Conservation (phyloP, 148 eudicot species). For the Silene conica region DNA sequence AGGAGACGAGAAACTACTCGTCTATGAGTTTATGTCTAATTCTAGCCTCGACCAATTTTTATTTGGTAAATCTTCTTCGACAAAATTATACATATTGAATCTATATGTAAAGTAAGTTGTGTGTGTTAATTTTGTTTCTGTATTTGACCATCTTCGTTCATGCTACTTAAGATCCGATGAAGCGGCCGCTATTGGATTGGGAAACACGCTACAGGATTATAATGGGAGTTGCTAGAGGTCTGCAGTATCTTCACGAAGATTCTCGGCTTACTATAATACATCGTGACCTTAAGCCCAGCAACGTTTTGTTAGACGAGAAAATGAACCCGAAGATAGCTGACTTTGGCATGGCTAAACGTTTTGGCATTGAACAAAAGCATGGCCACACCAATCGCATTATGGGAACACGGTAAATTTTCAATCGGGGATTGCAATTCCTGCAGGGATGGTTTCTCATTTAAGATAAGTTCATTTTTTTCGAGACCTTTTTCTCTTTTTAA, state of each 20-base stretch:
- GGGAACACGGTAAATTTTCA: constrained; percentile 21
- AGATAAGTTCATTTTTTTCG: no score
- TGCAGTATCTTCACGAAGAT: constrained; percentile 36
- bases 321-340: constrained; percentile 59
- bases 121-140: not conserved
- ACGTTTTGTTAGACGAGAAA: constrained; percentile 55
- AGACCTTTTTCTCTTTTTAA: no score
- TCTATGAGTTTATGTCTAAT: constrained; percentile 27
- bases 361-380: constrained; percentile 46
- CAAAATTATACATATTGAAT: not conserved
- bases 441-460: no score
- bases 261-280: constrained; percentile 26
- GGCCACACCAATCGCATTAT: constrained; percentile 47
- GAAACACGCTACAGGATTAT: constrained; percentile 22
- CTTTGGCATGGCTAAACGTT: constrained; percentile 60
- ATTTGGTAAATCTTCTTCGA: constrained; percentile 9
- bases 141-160: not conserved
- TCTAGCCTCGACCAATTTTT: constrained; percentile 24
- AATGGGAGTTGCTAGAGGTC: constrained; percentile 30
- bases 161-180: constrained; percentile 1
- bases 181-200: constrained; percentile 23
- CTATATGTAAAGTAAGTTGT: not conserved
- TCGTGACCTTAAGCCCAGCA: constrained; percentile 61
- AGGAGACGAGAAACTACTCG: constrained; percentile 26
- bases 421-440: not conserved